These are phyloP conservation scores for Aphanocladium album DNA, from an alignment of 2,329 filamentous ascomycete genomes.

Conservation along the genomic window DNA sequence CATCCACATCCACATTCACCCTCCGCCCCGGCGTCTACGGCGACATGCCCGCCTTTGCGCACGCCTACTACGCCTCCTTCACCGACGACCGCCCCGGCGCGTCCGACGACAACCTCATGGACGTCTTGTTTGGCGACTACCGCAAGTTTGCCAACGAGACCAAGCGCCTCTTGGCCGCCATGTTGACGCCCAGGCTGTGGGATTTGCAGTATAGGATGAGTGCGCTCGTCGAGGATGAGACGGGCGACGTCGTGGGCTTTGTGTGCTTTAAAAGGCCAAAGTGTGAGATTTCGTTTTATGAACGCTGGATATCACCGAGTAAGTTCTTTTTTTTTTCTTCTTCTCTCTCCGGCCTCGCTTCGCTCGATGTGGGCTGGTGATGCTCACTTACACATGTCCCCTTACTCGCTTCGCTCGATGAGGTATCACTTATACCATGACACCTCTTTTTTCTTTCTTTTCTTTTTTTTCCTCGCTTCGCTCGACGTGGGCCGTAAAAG, in stretches of 20 bases:
- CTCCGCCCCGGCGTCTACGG: slow-evolving; percentile 27
- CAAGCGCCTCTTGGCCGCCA: slow-evolving; percentile 19
- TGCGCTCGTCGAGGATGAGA: slow-evolving; percentile 19
- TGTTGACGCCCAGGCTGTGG: slow-evolving; percentile 30
- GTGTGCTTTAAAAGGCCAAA: slow-evolving; percentile 30
- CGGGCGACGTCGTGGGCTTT: slow-evolving; percentile 24
- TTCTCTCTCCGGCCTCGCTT: neutral
- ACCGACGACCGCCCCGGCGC: slow-evolving; percentile 6
- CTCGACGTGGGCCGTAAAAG: too few species aligned
- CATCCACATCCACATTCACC: slow-evolving; percentile 14
- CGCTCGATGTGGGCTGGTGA: neutral
- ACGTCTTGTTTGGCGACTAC: slow-evolving; percentile 25
- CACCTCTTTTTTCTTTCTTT: neutral
- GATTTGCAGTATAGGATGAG: slow-evolving; percentile 26
- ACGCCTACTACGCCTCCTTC: slow-evolving; percentile 27
- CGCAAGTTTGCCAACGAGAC: slow-evolving; percentile 9
- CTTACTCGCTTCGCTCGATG: too few species aligned
- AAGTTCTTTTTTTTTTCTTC: slow-evolving; percentile 16
- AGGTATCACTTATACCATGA: too few species aligned
- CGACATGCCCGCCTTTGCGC: slow-evolving; percentile 23
- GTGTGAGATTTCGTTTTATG: slow-evolving; percentile 21
- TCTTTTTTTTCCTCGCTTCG: neutral
- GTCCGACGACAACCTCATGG: slow-evolving; percentile 23
- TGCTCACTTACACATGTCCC: too few species aligned
- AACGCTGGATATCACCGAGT: slow-evolving; percentile 29